Conservation (phyloP, 2,329 filamentous ascomycete species). For the Dendryphion nanum region DNA sequence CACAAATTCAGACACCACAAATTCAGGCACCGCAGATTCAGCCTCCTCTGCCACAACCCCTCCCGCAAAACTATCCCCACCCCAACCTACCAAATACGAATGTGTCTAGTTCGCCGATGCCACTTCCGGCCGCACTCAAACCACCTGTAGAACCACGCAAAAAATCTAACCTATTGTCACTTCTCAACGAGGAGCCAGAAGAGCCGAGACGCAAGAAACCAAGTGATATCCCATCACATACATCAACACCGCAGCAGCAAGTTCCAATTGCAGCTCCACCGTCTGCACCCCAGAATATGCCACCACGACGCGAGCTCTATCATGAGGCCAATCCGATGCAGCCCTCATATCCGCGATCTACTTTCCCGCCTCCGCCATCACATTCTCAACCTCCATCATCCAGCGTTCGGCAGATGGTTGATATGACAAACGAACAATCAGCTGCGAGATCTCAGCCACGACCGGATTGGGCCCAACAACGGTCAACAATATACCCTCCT, state of each 20-base stretch:
- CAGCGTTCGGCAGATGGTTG: slow-evolving; percentile 21
- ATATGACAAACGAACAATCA: slow-evolving; percentile 27
- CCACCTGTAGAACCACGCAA: slow-evolving; percentile 36
- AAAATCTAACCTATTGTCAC: slow-evolving; percentile 38
- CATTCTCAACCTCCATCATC: slow-evolving; percentile 17
- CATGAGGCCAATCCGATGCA: slow-evolving; percentile 23
- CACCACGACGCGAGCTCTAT: slow-evolving; percentile 25
- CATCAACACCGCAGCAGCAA: slow-evolving; percentile 34
- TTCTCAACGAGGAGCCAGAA: slow-evolving; percentile 40
- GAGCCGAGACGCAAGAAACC: slow-evolving; percentile 35
- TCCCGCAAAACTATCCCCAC: slow-evolving; percentile 20
- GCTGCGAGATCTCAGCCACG: slow-evolving; percentile 17
- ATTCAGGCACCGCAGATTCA: slow-evolving; percentile 7
- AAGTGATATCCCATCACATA: slow-evolving; percentile 34
- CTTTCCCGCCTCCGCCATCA: slow-evolving; percentile 27
- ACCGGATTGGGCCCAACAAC: slow-evolving; percentile 26
- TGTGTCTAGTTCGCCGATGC: slow-evolving; percentile 15
- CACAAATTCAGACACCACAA: slow-evolving; percentile 8
- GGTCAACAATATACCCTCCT: slow-evolving; percentile 23
- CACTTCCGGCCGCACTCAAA: slow-evolving; percentile 18
- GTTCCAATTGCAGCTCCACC: slow-evolving; percentile 30
- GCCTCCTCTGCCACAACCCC: slow-evolving; percentile 4
- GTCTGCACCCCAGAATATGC: slow-evolving; percentile 21
- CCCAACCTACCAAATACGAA: slow-evolving; percentile 4
- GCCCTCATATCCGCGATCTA: slow-evolving; percentile 21